These are phyloP conservation scores for Pythium phragmiticola DNA, from an alignment of 352 stramenopile species.

Conservation along the genomic window DNA sequence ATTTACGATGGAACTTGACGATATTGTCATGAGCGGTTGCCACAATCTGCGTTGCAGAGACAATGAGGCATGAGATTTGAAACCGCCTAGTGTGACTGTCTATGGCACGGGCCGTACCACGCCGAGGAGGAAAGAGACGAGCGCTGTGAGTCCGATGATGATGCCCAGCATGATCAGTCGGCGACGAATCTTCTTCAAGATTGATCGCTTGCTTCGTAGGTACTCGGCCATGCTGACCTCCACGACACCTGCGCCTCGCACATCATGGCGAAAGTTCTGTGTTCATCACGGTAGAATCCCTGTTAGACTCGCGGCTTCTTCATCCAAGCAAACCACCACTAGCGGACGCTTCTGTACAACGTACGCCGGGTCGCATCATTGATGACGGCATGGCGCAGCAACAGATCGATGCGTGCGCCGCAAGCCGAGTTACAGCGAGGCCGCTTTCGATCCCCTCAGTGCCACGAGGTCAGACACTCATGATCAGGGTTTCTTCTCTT, in stretches of 20 bases:
- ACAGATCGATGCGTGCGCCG: neutral
- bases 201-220: conserved; percentile 63
- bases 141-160: conserved; percentile 46
- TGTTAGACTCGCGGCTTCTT: neutral
- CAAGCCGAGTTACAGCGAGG: neutral
- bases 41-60: conserved; percentile 39
- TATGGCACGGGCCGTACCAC: conserved; percentile 31
- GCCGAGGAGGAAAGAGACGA: conserved; percentile 50
- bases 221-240: conserved; percentile 75
- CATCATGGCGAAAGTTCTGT: conserved; percentile 72
- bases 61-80: neutral
- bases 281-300: neutral
- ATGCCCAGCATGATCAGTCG: conserved; percentile 57
- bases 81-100: neutral
- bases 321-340: neutral
- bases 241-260: conserved; percentile 56
- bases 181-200: conserved; percentile 73
- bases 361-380: conserved; percentile 62
- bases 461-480: too few species aligned
- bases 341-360: neutral
- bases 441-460: neutral
- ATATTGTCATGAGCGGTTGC: conserved; percentile 42
- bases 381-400: conserved; percentile 35
- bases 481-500: neutral
- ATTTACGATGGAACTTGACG: conserved; percentile 43